These are phyloP conservation scores for Arctium lappa DNA, from an alignment of 129 eudicot species.

Conservation along the genomic window DNA sequence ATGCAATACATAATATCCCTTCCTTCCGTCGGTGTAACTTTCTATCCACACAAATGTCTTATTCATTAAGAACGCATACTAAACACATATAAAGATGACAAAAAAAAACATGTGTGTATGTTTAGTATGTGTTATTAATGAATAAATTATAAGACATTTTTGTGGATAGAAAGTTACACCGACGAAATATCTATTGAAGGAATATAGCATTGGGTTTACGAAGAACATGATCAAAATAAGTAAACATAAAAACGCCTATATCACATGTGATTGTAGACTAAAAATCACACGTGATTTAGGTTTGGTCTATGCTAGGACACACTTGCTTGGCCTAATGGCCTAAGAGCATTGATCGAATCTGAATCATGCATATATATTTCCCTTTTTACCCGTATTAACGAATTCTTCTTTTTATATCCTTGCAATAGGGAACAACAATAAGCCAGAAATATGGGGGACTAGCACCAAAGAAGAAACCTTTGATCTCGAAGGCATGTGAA, in stretches of 20 bases:
- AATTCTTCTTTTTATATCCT: background rate
- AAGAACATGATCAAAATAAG: background rate
- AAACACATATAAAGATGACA: background rate
- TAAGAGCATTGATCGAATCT: background rate
- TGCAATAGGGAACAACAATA: constrained; percentile 24
- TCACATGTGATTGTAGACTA: too few relatives aligned
- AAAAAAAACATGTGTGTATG: background rate
- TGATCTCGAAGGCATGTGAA: constrained; percentile 55
- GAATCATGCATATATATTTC: background rate
- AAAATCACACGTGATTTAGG: too few relatives aligned
- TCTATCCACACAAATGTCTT: background rate
- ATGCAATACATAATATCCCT: too few relatives aligned
- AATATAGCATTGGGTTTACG: too few relatives aligned
- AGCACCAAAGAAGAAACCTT: constrained; percentile 65
- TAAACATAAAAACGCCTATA: too few relatives aligned
- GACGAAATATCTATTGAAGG: background rate
- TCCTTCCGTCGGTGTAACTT: background rate
- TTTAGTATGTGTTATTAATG: background rate
- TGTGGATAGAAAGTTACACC: background rate
- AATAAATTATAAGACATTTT: background rate
- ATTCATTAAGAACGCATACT: background rate
- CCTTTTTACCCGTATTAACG: background rate
- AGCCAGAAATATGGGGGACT: constrained; percentile 61
- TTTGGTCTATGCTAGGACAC: too few relatives aligned
- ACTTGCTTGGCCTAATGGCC: background rate